Evolutionary conservation across 768 basidiomycete species (phyloP).

Genomic region (Amanita muscaria): DNA sequence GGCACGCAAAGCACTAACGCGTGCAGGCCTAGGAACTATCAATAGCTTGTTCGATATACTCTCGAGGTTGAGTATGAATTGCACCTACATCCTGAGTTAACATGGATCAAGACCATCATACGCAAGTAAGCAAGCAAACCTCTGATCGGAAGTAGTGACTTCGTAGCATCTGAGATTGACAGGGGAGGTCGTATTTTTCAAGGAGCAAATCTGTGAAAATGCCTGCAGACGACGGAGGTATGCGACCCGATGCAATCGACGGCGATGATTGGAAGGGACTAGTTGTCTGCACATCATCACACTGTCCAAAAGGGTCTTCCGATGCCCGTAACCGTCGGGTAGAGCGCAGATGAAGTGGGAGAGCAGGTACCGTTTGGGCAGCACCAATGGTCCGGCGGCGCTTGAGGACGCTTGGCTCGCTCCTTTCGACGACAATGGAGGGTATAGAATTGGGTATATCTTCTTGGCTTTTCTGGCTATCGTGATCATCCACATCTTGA

Average conservation of each 20-base stretch:
- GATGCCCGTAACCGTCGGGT: slow-evolving; percentile 49
- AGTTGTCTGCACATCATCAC: slow-evolving; percentile 35
- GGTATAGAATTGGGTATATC: slow-evolving; percentile 16
- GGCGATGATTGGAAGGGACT: slow-evolving; percentile 67
- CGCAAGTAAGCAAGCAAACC: slow-evolving; percentile 34
- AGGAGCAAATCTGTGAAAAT: slow-evolving; percentile 49
- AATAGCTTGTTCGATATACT: slow-evolving; percentile 88
- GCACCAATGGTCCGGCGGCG: slow-evolving; percentile 48
- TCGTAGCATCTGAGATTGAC: slow-evolving; percentile 67
- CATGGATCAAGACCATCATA: slow-evolving; percentile 4
- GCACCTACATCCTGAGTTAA: slow-evolving; percentile 40
- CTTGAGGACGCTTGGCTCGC: slow-evolving; percentile 15
- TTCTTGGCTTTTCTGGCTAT: slow-evolving; percentile 23
- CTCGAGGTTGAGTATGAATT: slow-evolving; percentile 83
- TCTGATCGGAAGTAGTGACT: slow-evolving; percentile 85
- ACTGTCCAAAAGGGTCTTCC: slow-evolving; percentile 68
- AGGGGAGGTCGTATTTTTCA: slow-evolving; percentile 54
- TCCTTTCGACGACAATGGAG: slow-evolving; percentile 8
- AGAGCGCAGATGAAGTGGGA: slow-evolving; percentile 52
- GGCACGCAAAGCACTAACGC: slow-evolving; percentile 92
- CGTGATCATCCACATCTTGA: slow-evolving; percentile 32
- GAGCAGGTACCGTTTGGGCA: slow-evolving; percentile 66
- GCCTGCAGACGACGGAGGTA: slow-evolving; percentile 35
- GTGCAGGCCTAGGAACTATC: slow-evolving; percentile 87
- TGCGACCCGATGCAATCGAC: slow-evolving; percentile 43